Base-by-base conservation (phyloP, 495 filamentous ascomycete genomes). In the Collariella sp. region DNA sequence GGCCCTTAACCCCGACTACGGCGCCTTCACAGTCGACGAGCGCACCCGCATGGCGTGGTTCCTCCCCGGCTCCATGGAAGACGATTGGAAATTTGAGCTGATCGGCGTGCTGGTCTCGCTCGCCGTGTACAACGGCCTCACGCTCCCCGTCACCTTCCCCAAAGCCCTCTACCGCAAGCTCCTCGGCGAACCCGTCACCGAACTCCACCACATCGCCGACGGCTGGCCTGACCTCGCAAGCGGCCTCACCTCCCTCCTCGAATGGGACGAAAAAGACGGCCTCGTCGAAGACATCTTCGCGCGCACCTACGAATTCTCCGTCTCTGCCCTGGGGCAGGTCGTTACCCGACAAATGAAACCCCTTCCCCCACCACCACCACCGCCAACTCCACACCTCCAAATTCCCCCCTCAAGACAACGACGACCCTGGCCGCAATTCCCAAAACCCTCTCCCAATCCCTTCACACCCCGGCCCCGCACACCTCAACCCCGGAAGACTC, bases 91-190 rank as follows among this genome's bases (percentile, higher is more conserved):
- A 58, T 96, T 86, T 63, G 91, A 98, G 67, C 78, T 96, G 2
- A 71, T 96, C 31, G 93, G 93, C 3, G 65, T 95, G n/a, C 67
- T 96, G 41, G 77, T 95, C 54, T 91, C 85, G 0, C 72, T 98
- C 3, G 93, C 93, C n/a, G 77, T 96, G 18, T 96, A 95, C 70
- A 98, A 97, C 58, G 91, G 91, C 1, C 75, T 96, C 18, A 95
- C 88, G 0, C 74, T 98, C 1, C 91, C 91, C 1, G 74, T 96
- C 50, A 94, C 83, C 5, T 90, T 98, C 56, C 93, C 93, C 6
- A 79, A 78, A 45, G 84, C 83, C 0, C 79, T 97, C 24, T 98
- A 98, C 67, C 79, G 81, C 51, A 88, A 88, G 58, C 75, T 97
- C 2, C 76, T 95, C 12, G 83, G 79, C 2, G 67, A 75, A 50